Conservation (phyloP, 2,329 filamentous ascomycete species). For the Pyrenophora graminea region DNA sequence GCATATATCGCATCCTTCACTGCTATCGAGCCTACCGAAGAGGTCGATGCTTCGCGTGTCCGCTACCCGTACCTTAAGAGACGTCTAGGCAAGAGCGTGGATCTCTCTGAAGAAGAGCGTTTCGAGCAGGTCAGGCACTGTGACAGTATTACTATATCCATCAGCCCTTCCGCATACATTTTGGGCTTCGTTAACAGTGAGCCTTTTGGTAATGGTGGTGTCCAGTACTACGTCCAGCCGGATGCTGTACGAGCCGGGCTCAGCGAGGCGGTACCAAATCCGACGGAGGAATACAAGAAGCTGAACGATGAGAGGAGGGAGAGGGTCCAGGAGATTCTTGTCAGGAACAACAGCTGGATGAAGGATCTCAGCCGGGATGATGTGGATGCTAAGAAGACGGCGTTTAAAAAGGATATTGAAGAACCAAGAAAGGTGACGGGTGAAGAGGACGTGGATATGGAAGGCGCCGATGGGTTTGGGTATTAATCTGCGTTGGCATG, state of each 20-base stretch:
- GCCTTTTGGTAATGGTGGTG: conserved; percentile 35
- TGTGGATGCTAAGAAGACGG: conserved; percentile 50
- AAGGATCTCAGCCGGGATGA: conserved; percentile 52
- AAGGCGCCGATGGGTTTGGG: conserved; percentile 23
- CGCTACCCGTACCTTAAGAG: conserved; percentile 50
- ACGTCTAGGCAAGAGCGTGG: conserved; percentile 43
- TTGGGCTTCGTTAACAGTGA: conserved; percentile 51
- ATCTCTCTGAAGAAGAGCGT: conserved; percentile 37
- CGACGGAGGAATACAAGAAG: conserved; percentile 38
- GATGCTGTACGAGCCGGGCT: conserved; percentile 42
- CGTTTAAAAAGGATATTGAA: conserved; percentile 40
- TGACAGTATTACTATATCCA: conserved; percentile 52
- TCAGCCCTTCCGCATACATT: conserved; percentile 50
- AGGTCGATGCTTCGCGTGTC: conserved; percentile 43
- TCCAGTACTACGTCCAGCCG: conserved; percentile 49
- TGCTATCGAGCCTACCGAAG: conserved; percentile 78
- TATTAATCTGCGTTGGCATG: background rate
- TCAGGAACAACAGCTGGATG: conserved; percentile 54
- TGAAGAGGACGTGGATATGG: conserved; percentile 43
- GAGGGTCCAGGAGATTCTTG: conserved; percentile 48
- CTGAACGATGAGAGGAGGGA: conserved; percentile 39
- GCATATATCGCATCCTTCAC: conserved; percentile 95
- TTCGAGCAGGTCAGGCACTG: conserved; percentile 38
- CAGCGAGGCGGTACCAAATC: conserved; percentile 40
- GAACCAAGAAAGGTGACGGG: conserved; percentile 23